These are phyloP conservation scores for Ophiostoma sp. DNA, from an alignment of 2,329 filamentous ascomycete genomes.

Conservation along the genomic window DNA sequence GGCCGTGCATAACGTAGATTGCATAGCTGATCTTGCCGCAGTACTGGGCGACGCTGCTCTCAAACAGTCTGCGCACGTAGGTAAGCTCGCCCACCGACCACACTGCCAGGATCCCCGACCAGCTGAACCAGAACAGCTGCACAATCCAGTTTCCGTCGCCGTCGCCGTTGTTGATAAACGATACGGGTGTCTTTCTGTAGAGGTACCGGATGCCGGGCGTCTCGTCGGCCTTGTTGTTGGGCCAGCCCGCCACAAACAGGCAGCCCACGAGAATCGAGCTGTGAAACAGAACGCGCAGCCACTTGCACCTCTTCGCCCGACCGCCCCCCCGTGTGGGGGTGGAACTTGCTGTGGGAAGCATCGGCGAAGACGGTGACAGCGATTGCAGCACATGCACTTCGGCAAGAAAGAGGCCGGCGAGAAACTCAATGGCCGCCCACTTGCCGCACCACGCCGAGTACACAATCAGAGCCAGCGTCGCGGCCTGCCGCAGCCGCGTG, in stretches of 20 bases:
- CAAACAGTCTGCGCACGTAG: slow-evolving; percentile 38
- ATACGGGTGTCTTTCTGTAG: slow-evolving; percentile 30
- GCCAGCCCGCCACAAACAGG: background rate
- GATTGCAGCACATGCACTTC: background rate
- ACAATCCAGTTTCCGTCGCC: slow-evolving; percentile 26
- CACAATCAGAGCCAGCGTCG: slow-evolving; percentile 33
- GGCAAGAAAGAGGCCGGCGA: slow-evolving; percentile 36
- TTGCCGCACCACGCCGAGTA: slow-evolving; percentile 38
- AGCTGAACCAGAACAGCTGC: slow-evolving; percentile 38
- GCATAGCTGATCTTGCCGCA: slow-evolving; percentile 53
- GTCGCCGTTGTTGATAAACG: slow-evolving; percentile 29
- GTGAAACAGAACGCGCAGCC: background rate
- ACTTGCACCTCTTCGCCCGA: background rate
- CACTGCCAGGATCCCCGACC: slow-evolving; percentile 34
- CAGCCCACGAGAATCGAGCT: background rate
- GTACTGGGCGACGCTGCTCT: slow-evolving; percentile 47
- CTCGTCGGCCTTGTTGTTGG: background rate
- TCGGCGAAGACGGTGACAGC: no score
- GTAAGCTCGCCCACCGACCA: slow-evolving; percentile 38
- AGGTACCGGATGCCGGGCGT: background rate
- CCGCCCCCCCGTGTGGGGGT: no score
- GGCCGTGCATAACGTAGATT: slow-evolving; percentile 54
- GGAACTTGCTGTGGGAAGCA: no score
- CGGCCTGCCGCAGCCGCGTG: slow-evolving; percentile 32
- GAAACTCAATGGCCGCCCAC: slow-evolving; percentile 43